phyloP scores from a whole-genome alignment of 2,329 filamentous ascomycete genomes.

The Xylariales sp. region DNA sequence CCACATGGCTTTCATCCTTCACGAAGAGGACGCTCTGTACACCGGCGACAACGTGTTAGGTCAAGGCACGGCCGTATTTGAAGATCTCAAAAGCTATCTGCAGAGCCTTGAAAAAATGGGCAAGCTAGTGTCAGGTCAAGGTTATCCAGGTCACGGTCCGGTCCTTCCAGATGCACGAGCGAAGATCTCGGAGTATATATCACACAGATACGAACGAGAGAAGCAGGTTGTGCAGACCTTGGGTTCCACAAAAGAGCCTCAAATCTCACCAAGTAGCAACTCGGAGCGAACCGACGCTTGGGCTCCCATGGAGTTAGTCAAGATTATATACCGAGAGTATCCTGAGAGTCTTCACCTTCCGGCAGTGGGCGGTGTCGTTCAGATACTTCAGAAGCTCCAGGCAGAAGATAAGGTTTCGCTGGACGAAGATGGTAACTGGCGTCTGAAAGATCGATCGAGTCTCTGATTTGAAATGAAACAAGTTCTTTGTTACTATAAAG shows the following conservation, averaged over 20 bases:
- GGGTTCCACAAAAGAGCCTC: conserved; percentile 29
- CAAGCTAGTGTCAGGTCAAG: conserved; percentile 58
- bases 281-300: conserved; percentile 38
- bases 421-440: conserved; percentile 37
- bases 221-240: conserved; percentile 68
- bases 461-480: conserved; percentile 25
- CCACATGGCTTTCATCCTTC: conserved; percentile 73
- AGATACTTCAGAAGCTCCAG: conserved; percentile 76
- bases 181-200: conserved; percentile 78
- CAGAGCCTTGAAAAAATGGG: conserved; percentile 66
- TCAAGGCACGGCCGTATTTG: conserved; percentile 81
- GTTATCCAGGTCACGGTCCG: conserved; percentile 84
- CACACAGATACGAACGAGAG: conserved; percentile 75
- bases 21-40: conserved; percentile 79
- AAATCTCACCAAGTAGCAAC: conserved; percentile 13
- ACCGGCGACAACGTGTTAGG: conserved; percentile 87
- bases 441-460: conserved; percentile 35
- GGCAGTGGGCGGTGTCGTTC: conserved; percentile 69
- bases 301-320: conserved; percentile 79
- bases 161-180: conserved; percentile 67
- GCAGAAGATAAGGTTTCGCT: conserved; percentile 62
- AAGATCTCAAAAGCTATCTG: conserved; percentile 68
- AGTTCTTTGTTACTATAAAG: too few species aligned
- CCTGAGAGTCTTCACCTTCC: conserved; percentile 70
- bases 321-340: conserved; percentile 77